Percentiles rank a stretch among this genome's conserved stretches.
Evolutionary conservation across 1,284 basidiomycete species (phyloP).

Genomic region (Somion occarium): DNA sequence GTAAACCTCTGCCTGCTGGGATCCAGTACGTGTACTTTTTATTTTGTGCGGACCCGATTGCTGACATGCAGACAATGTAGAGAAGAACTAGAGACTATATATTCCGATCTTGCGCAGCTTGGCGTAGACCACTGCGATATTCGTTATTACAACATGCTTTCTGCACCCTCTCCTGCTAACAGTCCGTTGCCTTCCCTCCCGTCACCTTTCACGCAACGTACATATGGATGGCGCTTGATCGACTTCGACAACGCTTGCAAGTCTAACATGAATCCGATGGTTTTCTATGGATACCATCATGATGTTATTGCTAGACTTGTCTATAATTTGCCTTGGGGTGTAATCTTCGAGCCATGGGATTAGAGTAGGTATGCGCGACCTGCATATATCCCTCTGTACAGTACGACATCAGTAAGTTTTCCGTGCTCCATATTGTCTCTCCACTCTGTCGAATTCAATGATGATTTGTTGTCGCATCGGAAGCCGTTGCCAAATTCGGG

Average conservation of each 20-base stretch:
- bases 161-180: not conserved
- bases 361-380: too few species aligned
- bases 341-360: not conserved
- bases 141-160: conserved; percentile 1
- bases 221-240: not conserved
- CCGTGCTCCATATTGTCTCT: too few species aligned
- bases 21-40: too few species aligned
- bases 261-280: not conserved
- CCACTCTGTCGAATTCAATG: too few species aligned
- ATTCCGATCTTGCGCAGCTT: not conserved
- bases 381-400: too few species aligned
- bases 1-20: too few species aligned
- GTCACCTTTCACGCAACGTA: not conserved
- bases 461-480: too few species aligned
- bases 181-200: not conserved
- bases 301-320: not conserved
- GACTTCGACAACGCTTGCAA: not conserved
- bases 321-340: not conserved
- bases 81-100: too few species aligned
- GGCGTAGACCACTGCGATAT: conserved; percentile 6
- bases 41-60: too few species aligned
- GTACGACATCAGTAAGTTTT: too few species aligned
- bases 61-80: too few species aligned
- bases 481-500: too few species aligned
- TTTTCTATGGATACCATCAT: not conserved